These are phyloP conservation scores for Nicotiana noctiflora DNA, from an alignment of 257 asterid species.

Conservation along the genomic window DNA sequence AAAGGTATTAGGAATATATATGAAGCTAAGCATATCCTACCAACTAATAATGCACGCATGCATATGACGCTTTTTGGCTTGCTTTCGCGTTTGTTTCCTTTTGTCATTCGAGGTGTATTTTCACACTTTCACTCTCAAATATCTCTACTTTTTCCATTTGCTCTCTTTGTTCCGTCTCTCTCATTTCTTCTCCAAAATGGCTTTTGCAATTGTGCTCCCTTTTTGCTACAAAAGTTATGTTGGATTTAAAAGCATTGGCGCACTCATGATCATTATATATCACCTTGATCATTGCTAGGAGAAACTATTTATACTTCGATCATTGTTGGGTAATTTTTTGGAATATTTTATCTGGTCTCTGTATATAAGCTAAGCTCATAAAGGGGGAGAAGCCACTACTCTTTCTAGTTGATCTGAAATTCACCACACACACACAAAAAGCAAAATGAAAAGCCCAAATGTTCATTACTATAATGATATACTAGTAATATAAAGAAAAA, in stretches of 20 bases:
- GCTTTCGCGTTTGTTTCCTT: slow-evolving; percentile 2
- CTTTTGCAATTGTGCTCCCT: background rate
- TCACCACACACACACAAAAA: background rate
- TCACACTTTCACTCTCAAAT: background rate
- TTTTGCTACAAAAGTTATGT: slow-evolving; percentile 5
- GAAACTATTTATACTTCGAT: background rate
- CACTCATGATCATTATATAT: background rate
- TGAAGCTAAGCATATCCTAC: slow-evolving; percentile 5
- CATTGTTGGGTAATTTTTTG: background rate
- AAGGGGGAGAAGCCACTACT: background rate
- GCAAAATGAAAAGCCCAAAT: background rate
- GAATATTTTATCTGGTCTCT: background rate
- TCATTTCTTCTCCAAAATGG: background rate
- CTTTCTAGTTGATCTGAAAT: background rate
- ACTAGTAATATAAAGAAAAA: background rate
- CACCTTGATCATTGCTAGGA: background rate
- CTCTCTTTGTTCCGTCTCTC: background rate
- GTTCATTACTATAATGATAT: background rate
- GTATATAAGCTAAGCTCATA: background rate
- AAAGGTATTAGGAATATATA: background rate
- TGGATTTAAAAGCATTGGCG: background rate
- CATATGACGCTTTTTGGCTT: slow-evolving; percentile 6
- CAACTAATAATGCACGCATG: slow-evolving; percentile 19
- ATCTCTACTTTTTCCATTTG: background rate
- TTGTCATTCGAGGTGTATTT: background rate